phyloP scores from a whole-genome alignment of 78 protist species.

The Emiliania huxleyi region DNA sequence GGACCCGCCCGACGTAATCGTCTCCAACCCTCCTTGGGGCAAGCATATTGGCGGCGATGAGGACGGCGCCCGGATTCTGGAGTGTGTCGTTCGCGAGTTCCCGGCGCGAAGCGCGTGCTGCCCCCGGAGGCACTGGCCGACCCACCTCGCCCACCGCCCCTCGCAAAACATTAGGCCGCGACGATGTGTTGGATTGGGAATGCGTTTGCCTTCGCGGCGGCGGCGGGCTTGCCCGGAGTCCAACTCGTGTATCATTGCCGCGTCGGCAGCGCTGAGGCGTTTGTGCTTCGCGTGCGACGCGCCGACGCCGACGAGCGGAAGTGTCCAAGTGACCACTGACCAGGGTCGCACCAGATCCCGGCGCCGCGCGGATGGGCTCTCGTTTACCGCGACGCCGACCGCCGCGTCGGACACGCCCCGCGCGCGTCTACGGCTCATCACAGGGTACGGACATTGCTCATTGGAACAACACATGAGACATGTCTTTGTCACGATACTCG shows the following conservation, averaged over 20 bases:
- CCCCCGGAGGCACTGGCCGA: too few species aligned
- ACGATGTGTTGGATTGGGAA: not conserved
- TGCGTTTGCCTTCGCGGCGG: not conserved
- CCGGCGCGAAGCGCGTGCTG: too few species aligned
- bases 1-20: not conserved
- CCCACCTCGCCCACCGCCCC: too few species aligned
- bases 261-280: not conserved
- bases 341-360: not conserved
- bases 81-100: not conserved
- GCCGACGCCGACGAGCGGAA: not conserved
- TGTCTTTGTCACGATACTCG: too few species aligned
- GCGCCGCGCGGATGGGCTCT: not conserved
- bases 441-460: too few species aligned
- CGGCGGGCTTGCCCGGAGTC: not conserved
- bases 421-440: not conserved
- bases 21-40: not conserved
- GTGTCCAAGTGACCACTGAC: not conserved
- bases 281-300: not conserved
- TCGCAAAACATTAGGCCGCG: too few species aligned
- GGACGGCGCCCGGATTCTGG: not conserved
- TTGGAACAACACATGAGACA: too few species aligned
- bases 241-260: not conserved
- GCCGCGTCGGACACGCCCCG: too few species aligned
- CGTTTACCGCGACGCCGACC: not conserved
- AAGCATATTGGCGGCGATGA: not conserved